phyloP scores from a whole-genome alignment of 192 early-diverging fungal species.

The Gonapodya prolifera region DNA sequence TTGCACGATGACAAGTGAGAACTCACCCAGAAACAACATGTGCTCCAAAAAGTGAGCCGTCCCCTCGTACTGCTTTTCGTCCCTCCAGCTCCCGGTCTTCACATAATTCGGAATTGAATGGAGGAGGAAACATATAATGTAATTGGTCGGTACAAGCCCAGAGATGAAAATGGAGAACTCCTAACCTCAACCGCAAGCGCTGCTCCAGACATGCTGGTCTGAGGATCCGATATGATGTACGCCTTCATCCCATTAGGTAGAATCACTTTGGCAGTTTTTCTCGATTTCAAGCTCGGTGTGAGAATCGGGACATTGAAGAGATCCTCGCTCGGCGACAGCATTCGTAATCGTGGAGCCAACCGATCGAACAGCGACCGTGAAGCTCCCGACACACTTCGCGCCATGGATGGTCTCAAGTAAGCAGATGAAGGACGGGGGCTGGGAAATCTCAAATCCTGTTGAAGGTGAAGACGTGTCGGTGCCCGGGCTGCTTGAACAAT shows the following conservation, averaged over 20 bases:
- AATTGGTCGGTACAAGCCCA: neutral
- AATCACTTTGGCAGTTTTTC: conserved; percentile 12
- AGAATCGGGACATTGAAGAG: neutral
- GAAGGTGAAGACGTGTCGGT: too few species aligned
- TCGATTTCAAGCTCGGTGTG: conserved; percentile 15
- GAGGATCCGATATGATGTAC: conserved; percentile 19
- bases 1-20: neutral
- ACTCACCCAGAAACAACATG: conserved; percentile 20
- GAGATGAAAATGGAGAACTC: neutral
- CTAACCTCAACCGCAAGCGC: conserved; percentile 17
- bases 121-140: too few species aligned
- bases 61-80: conserved; percentile 17
- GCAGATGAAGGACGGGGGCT: neutral
- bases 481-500: too few species aligned
- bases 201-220: conserved; percentile 17
- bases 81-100: conserved; percentile 21
- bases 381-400: neutral
- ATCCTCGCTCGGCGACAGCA: neutral
- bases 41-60: conserved; percentile 28
- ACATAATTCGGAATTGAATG: neutral
- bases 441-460: neutral
- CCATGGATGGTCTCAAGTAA: neutral
- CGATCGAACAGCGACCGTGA: neutral
- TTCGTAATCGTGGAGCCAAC: neutral
- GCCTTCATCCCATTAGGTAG: conserved; percentile 21